phyloP scores from a whole-genome alignment of 768 basidiomycete genomes.

The Gymnopilus junonius region DNA sequence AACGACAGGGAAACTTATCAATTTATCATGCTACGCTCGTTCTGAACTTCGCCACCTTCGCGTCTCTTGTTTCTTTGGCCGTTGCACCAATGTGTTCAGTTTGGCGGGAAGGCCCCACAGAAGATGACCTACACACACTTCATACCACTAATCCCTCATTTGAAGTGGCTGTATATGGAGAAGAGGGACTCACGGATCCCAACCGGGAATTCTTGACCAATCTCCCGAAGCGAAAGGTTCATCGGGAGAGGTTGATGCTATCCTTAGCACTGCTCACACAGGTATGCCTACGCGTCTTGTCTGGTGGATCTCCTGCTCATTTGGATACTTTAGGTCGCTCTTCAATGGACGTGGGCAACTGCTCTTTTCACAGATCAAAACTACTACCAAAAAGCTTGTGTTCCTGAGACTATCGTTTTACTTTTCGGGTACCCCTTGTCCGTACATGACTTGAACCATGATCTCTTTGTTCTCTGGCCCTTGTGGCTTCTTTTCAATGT shows the following conservation, averaged over 20 bases:
- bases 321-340: conserved; percentile 5
- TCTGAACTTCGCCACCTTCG: conserved; percentile 23
- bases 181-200: conserved; percentile 6
- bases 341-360: conserved; percentile 21
- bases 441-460: conserved; percentile 9
- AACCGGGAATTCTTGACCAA: conserved; percentile 2
- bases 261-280: conserved; percentile 19
- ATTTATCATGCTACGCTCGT: conserved; percentile 22
- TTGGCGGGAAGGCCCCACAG: conserved; percentile 10
- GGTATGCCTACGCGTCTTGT: not conserved
- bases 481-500: conserved; percentile 23
- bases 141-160: not conserved
- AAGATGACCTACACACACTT: not conserved
- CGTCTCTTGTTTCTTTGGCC: conserved; percentile 21
- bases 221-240: conserved; percentile 14
- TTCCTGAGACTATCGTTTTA: conserved; percentile 13
- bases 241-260: conserved; percentile 18
- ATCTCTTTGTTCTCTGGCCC: conserved; percentile 13
- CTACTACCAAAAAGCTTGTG: conserved; percentile 19
- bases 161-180: not conserved
- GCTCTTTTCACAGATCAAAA: conserved; percentile 19
- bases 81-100: conserved; percentile 23
- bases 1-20: conserved; percentile 12
- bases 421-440: conserved; percentile 16
- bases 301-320: not conserved